Evolutionary conservation across 306 rosid species (phyloP).

Genomic region (Sophora flavescens): DNA sequence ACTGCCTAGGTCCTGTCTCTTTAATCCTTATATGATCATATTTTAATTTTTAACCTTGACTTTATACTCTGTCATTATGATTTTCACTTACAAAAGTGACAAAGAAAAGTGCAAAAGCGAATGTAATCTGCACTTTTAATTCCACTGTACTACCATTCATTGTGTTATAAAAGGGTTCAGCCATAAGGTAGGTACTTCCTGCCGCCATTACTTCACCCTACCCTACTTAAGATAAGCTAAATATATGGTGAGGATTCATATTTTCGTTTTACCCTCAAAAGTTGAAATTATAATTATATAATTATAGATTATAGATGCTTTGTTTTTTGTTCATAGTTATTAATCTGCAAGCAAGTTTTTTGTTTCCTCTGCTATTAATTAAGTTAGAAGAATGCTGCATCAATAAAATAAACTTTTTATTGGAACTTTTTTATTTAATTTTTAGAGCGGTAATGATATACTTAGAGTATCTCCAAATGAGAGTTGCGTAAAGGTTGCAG

Average conservation of each 20-base stretch:
- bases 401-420: too few relatives aligned
- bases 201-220: conserved; percentile 39
- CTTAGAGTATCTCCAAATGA: too few relatives aligned
- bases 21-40: not conserved
- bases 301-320: not conserved
- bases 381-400: not conserved
- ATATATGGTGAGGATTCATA: not conserved
- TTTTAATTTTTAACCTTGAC: not conserved
- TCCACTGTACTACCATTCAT: not conserved
- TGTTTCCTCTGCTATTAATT: not conserved
- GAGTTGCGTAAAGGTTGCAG: too few relatives aligned
- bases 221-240: not conserved
- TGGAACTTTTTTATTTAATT: too few relatives aligned
- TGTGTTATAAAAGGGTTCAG: not conserved
- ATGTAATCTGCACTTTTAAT: not conserved
- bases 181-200: not conserved
- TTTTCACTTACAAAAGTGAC: not conserved
- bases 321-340: not conserved
- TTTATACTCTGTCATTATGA: not conserved
- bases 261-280: not conserved
- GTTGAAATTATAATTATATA: not conserved
- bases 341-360: not conserved
- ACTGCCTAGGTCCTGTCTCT: not conserved
- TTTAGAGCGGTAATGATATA: too few relatives aligned
- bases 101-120: conserved; percentile 10